Base-by-base conservation (phyloP, 2,329 filamentous ascomycete species). In the Diaporthe batatas region DNA sequence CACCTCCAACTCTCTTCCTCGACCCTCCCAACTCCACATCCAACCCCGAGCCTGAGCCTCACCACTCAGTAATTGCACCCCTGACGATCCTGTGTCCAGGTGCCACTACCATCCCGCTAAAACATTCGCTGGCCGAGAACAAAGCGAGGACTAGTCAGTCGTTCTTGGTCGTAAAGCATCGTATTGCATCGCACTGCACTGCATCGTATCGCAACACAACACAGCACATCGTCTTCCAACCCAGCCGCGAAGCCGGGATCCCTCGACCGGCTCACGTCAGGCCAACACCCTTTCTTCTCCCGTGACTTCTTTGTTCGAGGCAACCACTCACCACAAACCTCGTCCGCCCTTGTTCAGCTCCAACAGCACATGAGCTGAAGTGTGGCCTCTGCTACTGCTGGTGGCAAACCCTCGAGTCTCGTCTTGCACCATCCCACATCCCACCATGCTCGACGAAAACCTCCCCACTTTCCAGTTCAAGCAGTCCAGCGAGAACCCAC, bases 381-480 rank as follows among this genome's bases (percentile, higher is more conserved):
- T 53, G 62, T 36, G 29, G 34, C 14, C n/a, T 53, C n/a, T 53
- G 16, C n/a, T 53, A 25, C 47, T 67, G 47, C n/a, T 53, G n/a
- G 62, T 67, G 62, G 62, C 62, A 25, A 70, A 49, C 6, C 21
- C 29, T 29, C 47, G n/a, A 44, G 57, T 44, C 39, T 68, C 51
- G 34, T 29, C 54, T 32, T 3, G 18, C 10, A 29, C 49, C 12
- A n/a, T 44, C 44, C 36, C 36, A 42, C 51, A 59, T 69, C 55
- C 72, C 77, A 81, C 76, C 72, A 98, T 98, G 95, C 89, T 97
- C 78, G 95, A 98, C 91, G 94, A 97, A 82, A 97, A 95, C 82
- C 90, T 98, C n/a, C 95, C 95, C 71, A 94, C 88, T 57, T 91
- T 90, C 79, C 87, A 84, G 77, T 87, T 88, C 80, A 86, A 85